A percentile compares a stretch with the other conserved stretches of the same genome.
phyloP scores from a whole-genome alignment of 805 yeast genomes.

The Candida silvatica region DNA sequence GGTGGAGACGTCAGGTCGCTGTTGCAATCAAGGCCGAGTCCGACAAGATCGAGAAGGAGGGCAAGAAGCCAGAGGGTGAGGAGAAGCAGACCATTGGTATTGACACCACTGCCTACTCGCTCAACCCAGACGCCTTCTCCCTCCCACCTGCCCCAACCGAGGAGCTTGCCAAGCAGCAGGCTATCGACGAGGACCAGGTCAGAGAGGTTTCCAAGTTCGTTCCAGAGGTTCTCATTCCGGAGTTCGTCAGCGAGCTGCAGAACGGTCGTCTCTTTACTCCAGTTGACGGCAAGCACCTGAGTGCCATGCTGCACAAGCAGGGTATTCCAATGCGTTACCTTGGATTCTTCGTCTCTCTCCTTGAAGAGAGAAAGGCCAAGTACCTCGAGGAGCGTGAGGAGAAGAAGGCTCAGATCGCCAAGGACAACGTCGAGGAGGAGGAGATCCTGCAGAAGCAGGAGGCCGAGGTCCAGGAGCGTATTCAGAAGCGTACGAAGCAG shows the following conservation, averaged over 20 bases:
- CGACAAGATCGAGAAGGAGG: constrained; percentile 28
- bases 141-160: constrained; percentile 31
- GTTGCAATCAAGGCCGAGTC: constrained; percentile 40
- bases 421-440: constrained; percentile 20
- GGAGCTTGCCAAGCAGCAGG: constrained; percentile 26
- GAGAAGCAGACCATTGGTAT: constrained; percentile 42
- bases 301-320: constrained; percentile 56
- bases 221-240: constrained; percentile 49
- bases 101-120: constrained; percentile 43
- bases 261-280: constrained; percentile 50
- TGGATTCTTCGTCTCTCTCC: constrained; percentile 45
- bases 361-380: constrained; percentile 15
- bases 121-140: constrained; percentile 76
- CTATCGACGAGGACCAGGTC: constrained; percentile 54
- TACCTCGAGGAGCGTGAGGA: constrained; percentile 6
- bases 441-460: constrained; percentile 16
- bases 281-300: constrained; percentile 72
- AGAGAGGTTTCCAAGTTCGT: constrained; percentile 64
- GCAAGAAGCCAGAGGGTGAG: constrained; percentile 7
- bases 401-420: constrained; percentile 24
- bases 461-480: constrained; percentile 10
- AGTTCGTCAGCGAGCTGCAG: constrained; percentile 47
- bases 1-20: constrained; percentile 73
- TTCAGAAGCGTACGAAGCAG: constrained; percentile 23
- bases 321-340: constrained; percentile 90